Evolutionary conservation across 495 filamentous ascomycete species (phyloP).

Genomic region (Aspergillus steynii): DNA sequence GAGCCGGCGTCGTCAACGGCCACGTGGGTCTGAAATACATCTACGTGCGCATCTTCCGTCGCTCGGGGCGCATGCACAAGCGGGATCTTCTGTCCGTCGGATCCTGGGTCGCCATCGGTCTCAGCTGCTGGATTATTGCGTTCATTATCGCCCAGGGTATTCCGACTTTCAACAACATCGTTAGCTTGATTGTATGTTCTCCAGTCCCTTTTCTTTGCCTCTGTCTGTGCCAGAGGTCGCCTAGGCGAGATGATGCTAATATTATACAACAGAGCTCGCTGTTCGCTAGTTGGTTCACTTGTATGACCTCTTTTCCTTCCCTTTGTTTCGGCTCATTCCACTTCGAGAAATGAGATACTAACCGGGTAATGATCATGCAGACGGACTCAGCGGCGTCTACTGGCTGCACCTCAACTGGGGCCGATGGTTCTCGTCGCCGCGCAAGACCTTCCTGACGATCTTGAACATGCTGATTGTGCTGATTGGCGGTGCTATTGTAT

Average conservation of each 20-base stretch:
- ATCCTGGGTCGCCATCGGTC: slow-evolving; percentile 57
- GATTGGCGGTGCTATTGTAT: slow-evolving; percentile 22
- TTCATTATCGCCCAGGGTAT: slow-evolving; percentile 71
- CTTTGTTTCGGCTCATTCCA: neutral
- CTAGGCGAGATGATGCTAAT: neutral
- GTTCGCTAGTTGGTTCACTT: slow-evolving; percentile 45
- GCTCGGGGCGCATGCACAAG: slow-evolving; percentile 55
- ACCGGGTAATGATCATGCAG: slow-evolving; percentile 5
- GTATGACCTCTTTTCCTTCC: slow-evolving; percentile 2
- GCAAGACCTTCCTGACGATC: slow-evolving; percentile 33
- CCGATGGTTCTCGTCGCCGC: slow-evolving; percentile 30
- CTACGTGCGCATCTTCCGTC: slow-evolving; percentile 58
- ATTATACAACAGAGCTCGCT: slow-evolving; percentile 26
- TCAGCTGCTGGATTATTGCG: slow-evolving; percentile 58
- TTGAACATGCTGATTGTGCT: slow-evolving; percentile 29
- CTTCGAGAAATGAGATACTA: no score
- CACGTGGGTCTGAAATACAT: slow-evolving; percentile 63
- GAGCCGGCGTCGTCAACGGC: slow-evolving; percentile 72
- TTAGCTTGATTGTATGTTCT: slow-evolving; percentile 41
- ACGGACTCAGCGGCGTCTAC: slow-evolving; percentile 44
- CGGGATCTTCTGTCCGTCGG: slow-evolving; percentile 45
- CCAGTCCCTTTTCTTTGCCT: neutral
- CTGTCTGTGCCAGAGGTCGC: no score
- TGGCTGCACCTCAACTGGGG: slow-evolving; percentile 45
- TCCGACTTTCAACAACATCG: slow-evolving; percentile 65